Conservation (phyloP, 257 asterid genomes). For the Rubia yunnanensis region DNA sequence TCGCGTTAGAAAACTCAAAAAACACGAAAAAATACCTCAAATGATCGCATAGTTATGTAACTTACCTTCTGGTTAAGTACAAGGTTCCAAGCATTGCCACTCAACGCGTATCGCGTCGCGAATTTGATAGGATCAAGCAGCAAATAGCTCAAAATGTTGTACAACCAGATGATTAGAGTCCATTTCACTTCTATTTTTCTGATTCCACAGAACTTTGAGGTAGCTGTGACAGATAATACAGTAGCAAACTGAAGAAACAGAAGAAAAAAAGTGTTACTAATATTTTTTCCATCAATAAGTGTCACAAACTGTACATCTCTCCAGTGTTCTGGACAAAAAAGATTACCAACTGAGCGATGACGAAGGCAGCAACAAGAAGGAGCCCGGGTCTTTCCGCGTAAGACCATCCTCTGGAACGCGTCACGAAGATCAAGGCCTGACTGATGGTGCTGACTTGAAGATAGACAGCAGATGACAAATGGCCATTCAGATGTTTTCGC, state of each 20-base stretch:
- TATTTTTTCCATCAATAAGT: too few relatives aligned
- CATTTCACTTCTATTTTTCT: constrained; percentile 41
- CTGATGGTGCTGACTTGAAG: constrained; percentile 71
- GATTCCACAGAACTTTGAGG: constrained; percentile 34
- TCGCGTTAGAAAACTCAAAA: neutral
- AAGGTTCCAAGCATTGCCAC: constrained; percentile 52
- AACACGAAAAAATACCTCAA: neutral
- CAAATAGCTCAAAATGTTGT: constrained; percentile 25
- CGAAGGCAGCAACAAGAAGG: constrained; percentile 46
- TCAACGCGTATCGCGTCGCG: constrained; percentile 35
- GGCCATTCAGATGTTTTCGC: constrained; percentile 26
- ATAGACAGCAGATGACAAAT: constrained; percentile 51
- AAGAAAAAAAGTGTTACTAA: neutral
- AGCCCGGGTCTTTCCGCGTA: constrained; percentile 54
- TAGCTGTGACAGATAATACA: constrained; percentile 35
- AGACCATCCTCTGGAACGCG: constrained; percentile 51
- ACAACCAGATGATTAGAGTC: constrained; percentile 50
- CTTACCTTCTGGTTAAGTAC: constrained; percentile 32
- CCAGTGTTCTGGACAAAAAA: constrained; percentile 5
- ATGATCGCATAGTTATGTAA: neutral
- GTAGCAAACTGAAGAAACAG: constrained; percentile 40
- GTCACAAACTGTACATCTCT: neutral
- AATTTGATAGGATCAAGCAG: constrained; percentile 45
- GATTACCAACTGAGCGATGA: constrained; percentile 53
- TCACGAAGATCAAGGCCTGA: constrained; percentile 59